phyloP scores from a whole-genome alignment of 2,329 filamentous ascomycete species.

The Verticillium tricorpus region DNA sequence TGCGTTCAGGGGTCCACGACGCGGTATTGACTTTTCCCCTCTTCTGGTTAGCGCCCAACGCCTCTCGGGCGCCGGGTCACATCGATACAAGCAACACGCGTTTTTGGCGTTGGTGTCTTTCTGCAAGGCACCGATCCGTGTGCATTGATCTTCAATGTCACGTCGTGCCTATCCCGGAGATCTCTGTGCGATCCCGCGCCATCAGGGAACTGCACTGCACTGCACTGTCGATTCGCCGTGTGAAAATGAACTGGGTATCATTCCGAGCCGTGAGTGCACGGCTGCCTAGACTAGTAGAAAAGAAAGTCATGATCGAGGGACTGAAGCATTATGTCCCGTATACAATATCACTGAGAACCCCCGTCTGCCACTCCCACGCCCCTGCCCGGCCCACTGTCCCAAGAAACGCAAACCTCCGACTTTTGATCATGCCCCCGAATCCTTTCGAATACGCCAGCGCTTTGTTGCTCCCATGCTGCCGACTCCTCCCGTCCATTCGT shows the following conservation, averaged over 20 bases:
- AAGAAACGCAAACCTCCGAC: background rate
- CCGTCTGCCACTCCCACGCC: background rate
- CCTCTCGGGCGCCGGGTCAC: background rate
- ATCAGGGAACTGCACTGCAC: too few species aligned
- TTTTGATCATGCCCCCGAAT: background rate
- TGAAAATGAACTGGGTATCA: background rate
- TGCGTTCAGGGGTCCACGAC: background rate
- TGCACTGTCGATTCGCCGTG: too few species aligned
- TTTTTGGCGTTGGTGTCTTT: background rate
- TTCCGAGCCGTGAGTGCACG: background rate
- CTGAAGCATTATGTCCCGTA: background rate
- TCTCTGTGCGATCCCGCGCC: background rate
- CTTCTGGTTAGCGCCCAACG: background rate
- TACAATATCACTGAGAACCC: background rate
- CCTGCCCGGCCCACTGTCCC: too few species aligned
- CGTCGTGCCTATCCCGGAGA: background rate
- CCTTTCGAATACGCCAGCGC: constrained; percentile 2
- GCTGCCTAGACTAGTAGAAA: background rate
- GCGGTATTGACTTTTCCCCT: background rate
- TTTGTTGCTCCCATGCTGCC: constrained; percentile 1
- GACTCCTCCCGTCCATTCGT: background rate
- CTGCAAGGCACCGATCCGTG: background rate
- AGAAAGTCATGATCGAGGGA: background rate
- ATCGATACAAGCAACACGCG: background rate
- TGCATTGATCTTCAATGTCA: background rate